These are phyloP conservation scores for Serendipita sp. DNA, from an alignment of 768 basidiomycete genomes.

Conservation along the genomic window DNA sequence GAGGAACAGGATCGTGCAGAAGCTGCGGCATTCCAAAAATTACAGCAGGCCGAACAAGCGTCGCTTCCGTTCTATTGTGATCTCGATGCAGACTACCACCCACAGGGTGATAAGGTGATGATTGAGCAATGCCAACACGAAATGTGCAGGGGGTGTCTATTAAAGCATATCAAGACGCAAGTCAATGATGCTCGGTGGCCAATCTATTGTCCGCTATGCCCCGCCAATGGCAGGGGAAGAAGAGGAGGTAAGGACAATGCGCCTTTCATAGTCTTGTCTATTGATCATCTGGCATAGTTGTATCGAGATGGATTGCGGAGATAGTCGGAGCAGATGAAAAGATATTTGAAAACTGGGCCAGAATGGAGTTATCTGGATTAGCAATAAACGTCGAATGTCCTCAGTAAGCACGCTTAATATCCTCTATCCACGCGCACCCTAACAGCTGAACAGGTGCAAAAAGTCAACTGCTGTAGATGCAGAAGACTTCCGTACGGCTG, in stretches of 20 bases:
- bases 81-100: background rate
- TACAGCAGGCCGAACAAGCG: background rate
- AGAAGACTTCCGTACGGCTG: background rate
- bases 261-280: background rate
- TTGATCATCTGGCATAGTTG: background rate
- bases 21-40: background rate
- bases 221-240: background rate
- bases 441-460: background rate
- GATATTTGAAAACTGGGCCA: background rate
- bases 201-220: slow-evolving; percentile 1
- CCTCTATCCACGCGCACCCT: background rate
- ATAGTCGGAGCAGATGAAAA: background rate
- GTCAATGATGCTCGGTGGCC: background rate
- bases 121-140: background rate
- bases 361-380: background rate
- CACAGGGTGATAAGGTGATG: background rate
- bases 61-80: background rate
- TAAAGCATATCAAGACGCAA: background rate
- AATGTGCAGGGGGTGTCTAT: background rate
- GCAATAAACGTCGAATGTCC: background rate
- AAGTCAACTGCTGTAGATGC: background rate
- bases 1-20: background rate
- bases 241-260: background rate
- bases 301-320: background rate
- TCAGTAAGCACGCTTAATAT: background rate